Evolutionary conservation across 768 basidiomycete genomes (phyloP).

Genomic region (Hirschioporus abietinus): DNA sequence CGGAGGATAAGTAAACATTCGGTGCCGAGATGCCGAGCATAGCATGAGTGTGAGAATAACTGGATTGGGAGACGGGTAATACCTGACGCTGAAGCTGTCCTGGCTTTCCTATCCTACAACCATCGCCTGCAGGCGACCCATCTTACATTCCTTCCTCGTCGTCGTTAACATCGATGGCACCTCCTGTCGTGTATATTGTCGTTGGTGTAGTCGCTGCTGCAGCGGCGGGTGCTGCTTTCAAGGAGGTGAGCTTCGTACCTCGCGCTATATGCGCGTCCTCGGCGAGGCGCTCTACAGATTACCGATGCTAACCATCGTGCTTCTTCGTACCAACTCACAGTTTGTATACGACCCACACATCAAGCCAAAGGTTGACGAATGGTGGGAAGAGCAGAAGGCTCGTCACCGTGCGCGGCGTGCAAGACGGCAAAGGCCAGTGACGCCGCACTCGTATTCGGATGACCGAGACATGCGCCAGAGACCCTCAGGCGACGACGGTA

Average conservation of each 20-base stretch:
- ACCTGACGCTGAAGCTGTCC: background rate
- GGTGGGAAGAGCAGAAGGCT: conserved; percentile 23
- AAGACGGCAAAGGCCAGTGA: background rate
- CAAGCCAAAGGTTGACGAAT: conserved; percentile 51
- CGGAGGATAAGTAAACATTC: background rate
- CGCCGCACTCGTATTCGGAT: background rate
- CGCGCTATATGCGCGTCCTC: conserved; percentile 13
- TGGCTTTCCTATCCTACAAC: conserved; percentile 6
- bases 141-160: background rate
- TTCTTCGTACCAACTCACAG: conserved; percentile 26
- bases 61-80: background rate
- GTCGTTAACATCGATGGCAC: conserved; percentile 24
- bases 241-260: conserved; percentile 39
- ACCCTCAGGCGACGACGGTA: background rate
- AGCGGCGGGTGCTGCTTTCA: conserved; percentile 44
- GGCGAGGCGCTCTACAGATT: conserved; percentile 16
- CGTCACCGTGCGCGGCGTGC: background rate
- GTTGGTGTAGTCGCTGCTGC: conserved; percentile 47
- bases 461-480: conserved; percentile 1
- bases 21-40: background rate
- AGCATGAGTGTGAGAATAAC: background rate
- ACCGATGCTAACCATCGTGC: background rate
- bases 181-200: conserved; percentile 43
- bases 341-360: conserved; percentile 69
- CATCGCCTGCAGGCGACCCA: conserved; percentile 24